A percentile compares a stretch with the other conserved stretches of the same genome.
Evolutionary conservation across 75 land plant species (phyloP).

Genomic region (Cunninghamia lanceolata): DNA sequence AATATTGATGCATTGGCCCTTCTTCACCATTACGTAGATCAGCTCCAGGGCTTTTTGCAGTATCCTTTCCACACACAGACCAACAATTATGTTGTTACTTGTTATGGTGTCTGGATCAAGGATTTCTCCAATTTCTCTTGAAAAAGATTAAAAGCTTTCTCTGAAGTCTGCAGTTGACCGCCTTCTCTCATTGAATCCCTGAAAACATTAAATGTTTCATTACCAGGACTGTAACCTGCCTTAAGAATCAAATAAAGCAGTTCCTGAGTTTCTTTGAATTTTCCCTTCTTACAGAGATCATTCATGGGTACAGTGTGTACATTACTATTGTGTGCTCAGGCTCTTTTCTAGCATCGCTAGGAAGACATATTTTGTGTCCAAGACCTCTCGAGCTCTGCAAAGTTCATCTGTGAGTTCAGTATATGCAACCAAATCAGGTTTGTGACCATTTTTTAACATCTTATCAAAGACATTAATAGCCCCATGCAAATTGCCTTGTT

Average conservation of each 20-base stretch:
- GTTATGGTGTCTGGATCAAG: neutral
- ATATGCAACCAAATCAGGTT: constrained; percentile 64
- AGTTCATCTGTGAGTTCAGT: constrained; percentile 68
- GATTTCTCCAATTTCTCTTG: constrained; percentile 50
- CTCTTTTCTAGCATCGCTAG: constrained; percentile 61
- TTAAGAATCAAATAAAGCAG: constrained; percentile 10
- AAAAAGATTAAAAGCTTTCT: constrained; percentile 30
- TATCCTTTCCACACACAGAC: neutral
- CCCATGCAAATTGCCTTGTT: constrained; percentile 12
- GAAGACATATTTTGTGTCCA: constrained; percentile 55
- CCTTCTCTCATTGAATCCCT: constrained; percentile 21
- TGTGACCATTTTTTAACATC: neutral
- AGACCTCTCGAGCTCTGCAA: constrained; percentile 48
- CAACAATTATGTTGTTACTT: constrained; percentile 7
- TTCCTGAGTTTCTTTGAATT: constrained; percentile 11
- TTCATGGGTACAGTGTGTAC: constrained; percentile 69
- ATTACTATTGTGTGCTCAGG: constrained; percentile 42
- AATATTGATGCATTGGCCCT: constrained; percentile 6
- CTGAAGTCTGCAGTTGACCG: constrained; percentile 1
- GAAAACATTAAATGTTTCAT: constrained; percentile 29
- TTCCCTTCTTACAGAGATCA: constrained; percentile 48
- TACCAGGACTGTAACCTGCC: constrained; percentile 13
- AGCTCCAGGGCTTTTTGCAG: neutral
- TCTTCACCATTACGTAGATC: constrained; percentile 8
- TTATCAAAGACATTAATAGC: constrained; percentile 3